Evolutionary conservation across 2,329 filamentous ascomycete species (phyloP).

Genomic region (Conoideocrella luteorostrata): DNA sequence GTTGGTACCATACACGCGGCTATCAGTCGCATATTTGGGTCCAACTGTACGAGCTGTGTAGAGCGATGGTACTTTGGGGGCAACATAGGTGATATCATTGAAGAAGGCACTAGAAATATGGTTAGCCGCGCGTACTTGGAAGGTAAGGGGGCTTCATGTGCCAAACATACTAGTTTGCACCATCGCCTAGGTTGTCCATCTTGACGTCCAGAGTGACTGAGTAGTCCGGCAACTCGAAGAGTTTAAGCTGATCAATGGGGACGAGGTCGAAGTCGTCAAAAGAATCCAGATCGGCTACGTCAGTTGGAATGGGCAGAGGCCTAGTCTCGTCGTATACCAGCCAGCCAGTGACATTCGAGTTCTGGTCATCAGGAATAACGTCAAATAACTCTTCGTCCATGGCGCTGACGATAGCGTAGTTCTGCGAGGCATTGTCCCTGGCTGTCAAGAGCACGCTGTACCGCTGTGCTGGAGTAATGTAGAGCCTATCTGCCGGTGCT

Average conservation of each 20-base stretch:
- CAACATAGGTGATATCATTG: slow-evolving; percentile 71
- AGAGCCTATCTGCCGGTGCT: slow-evolving; percentile 55
- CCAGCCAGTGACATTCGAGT: slow-evolving; percentile 64
- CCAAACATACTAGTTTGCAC: slow-evolving; percentile 51
- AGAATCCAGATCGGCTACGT: slow-evolving; percentile 55
- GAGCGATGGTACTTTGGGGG: slow-evolving; percentile 70
- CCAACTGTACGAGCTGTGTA: slow-evolving; percentile 67
- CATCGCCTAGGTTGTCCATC: slow-evolving; percentile 56
- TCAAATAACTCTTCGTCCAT: slow-evolving; percentile 72
- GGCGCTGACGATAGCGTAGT: slow-evolving; percentile 61
- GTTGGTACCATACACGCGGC: slow-evolving; percentile 61
- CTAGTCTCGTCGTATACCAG: slow-evolving; percentile 48
- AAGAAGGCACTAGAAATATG: too few relatives aligned
- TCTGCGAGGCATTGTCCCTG: slow-evolving; percentile 52
- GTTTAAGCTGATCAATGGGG: slow-evolving; percentile 58
- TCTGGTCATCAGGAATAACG: slow-evolving; percentile 56
- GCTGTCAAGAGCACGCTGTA: slow-evolving; percentile 57
- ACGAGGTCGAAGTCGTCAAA: slow-evolving; percentile 70
- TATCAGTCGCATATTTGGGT: slow-evolving; percentile 48
- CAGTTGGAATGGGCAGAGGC: slow-evolving; percentile 41
- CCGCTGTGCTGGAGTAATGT: slow-evolving; percentile 62
- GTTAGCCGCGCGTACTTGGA: too few relatives aligned
- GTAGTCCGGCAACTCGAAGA: slow-evolving; percentile 56
- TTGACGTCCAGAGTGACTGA: slow-evolving; percentile 57
- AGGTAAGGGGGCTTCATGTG: too few relatives aligned